Base-by-base conservation (phyloP, 1,284 basidiomycete species). In the Apiotrichum brassicae region DNA sequence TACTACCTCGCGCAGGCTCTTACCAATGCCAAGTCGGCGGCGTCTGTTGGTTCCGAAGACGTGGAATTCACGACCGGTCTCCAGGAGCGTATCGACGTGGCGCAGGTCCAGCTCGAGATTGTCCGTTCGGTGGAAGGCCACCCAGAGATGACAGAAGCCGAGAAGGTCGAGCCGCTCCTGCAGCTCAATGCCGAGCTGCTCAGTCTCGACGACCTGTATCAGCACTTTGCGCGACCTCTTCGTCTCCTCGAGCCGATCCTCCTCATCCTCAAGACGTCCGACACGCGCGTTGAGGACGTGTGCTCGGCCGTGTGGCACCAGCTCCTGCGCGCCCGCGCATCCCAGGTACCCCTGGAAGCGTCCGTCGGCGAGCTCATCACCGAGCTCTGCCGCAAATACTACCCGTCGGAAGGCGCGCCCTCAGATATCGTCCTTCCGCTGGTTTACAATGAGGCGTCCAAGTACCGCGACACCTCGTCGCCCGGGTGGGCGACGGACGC, bases 51-150 rank as follows among this genome's bases (percentile, higher is more conserved):
- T 18, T 80, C 80, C 24, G 85, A 86, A 24, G 91, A 90, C 69
- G 89, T 97, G 49, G 85, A 87, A 42, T 95, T 97, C 76, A 79
- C 94, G 23, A 88, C 86, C 0, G 86, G 91, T 57, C 77, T 97
- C 16, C 93, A 97, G 74, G 95, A 98, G 73, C 91, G 92, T 68
- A 80, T 98, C 9, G 95, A 98, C 50, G 95, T 98, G 13, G 89
- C 92, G 3, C 87, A 94, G 73, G 91, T 98, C 9, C 95, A 99
- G 66, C 77, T 94, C 34, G 92, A 97, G 72, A 80, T 93, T 19
- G 70, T 65, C 33, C 59, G 70, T 6, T 71, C 70, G 2, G 66
- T 78, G 59, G 59, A 72, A 57, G 66, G 67, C 43, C 64, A 70
- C 61, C 33, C 54, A 42, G 69, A 73, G 46, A 64, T 77, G 64